phyloP scores from a whole-genome alignment of 2,329 filamentous ascomycete genomes.

The Paracoccidioides brasiliensis region DNA sequence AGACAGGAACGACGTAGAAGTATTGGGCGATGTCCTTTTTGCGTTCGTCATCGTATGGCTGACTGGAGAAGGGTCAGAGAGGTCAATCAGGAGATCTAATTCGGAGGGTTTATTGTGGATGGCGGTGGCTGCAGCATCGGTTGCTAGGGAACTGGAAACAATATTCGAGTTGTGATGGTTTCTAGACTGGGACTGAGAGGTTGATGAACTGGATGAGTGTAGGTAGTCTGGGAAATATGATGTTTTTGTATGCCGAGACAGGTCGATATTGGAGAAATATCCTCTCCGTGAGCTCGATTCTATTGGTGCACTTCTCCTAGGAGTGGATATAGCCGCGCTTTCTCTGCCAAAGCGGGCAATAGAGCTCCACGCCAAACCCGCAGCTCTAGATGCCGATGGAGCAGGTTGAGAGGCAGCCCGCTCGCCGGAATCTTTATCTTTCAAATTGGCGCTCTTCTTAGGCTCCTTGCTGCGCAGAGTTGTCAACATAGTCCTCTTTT shows the following conservation, averaged over 20 bases:
- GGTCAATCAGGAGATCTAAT: conserved; percentile 3
- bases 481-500: conserved; percentile 47
- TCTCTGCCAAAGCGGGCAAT: conserved; percentile 16
- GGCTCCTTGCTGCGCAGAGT: conserved; percentile 39
- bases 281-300: not conserved
- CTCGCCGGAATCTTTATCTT: not conserved
- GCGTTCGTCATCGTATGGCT: conserved; percentile 12
- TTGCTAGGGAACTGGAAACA: conserved; percentile 2
- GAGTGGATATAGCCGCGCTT: not conserved
- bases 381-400: conserved; percentile 45
- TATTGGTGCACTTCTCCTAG: not conserved
- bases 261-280: conserved; percentile 1
- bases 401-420: conserved; percentile 3
- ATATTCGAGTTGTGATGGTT: conserved; percentile 5
- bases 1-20: conserved; percentile 19
- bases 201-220: not conserved
- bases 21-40: conserved; percentile 12
- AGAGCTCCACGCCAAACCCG: conserved; percentile 48
- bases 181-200: conserved; percentile 5
- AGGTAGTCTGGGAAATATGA: conserved; percentile 11
- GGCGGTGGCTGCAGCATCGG: conserved; percentile 10
- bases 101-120: conserved; percentile 4
- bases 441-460: conserved; percentile 20
- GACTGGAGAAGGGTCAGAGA: conserved; percentile 9
- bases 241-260: not conserved